Base-by-base conservation (phyloP, 2,329 filamentous ascomycete genomes). In the Phialemonium atrogriseum region DNA sequence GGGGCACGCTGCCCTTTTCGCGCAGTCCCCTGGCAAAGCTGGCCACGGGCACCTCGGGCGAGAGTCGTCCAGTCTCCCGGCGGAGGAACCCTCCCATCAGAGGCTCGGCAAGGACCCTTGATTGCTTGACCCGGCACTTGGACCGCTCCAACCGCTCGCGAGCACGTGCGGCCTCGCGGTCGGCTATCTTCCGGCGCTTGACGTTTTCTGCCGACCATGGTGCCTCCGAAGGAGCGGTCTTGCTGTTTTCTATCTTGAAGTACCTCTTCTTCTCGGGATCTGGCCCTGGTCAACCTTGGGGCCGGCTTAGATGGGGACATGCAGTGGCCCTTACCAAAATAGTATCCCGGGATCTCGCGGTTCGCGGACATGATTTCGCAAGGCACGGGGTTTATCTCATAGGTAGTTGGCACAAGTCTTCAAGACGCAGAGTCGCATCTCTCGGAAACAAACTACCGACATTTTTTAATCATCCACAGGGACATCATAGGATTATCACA, bases 231-330 rank as follows among this genome's bases (percentile, higher is more conserved):
- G 73, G 65, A 1, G 73, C 46, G 2, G 43, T 46, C 16, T 69
- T 63, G 23, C 70, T 62, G 27, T 64, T 68, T 48, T 80, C 72
- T 30, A 84, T 70, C 44, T 74, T 78, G 54, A 83, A 84, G 47
- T 83, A 84, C 41, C 73, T 79, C 22, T 67, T 68, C 51, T 74
- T 81, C 25, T 66, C 64, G 10, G 53, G 31, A 38, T 77, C 73
- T 76, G 35, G 7, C 17, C 6, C 17, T 19, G 10, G 13, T 27
- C 4, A 21, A 12, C 5, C 13, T 27, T 24, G 35, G 32, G 5
- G 22, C 12, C n/a, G 6, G 12, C 9, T 23, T 5, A 11, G n/a
- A 8, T 15, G 17, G 12, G 37, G 11, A 27, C n/a, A 15, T 12
- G 22, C 17, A 10, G 15, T 13, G 18, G 13, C 9, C 18, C 14